Evolutionary conservation across 78 protist genomes (phyloP), one percentile per base, ranked within the genome.

Genomic region (Bigelowiella natans): DNA sequence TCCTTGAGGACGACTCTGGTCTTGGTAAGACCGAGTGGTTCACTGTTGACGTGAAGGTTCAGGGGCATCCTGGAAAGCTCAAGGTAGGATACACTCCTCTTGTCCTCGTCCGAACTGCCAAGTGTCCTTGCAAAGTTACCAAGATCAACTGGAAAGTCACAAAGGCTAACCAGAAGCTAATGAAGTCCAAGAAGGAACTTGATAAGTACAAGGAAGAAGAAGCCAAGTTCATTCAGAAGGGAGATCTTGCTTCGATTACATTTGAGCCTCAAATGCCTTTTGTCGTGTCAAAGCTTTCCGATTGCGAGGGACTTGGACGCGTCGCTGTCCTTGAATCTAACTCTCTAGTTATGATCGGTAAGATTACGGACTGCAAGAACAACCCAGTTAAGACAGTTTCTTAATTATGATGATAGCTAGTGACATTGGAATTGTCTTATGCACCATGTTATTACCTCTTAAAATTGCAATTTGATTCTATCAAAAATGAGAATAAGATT

Each of bases 41-140:
- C 73, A 51, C 18, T 51, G 73, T 18, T 18, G 18, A 51, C 34
- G 73, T 51, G 18, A 51, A 51, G 73, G 73, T 51, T 18, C 73
- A 51, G 73, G 73, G 18, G 73, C 73, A 51, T 40, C 93, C 93
- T 29, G 93, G 93, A 34, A 89, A 92, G 93, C 90, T 92, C 84
- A 92, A 92, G 91, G 1, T 39, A 30, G 94, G 94, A 30, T 92
- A 92, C 92, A 87, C 92, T 29, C 94, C 94, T 29, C 85, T 89
- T 30, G 94, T 89, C 83, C 85, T 92, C 88, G 94, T 90, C 39
- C 94, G 92, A 36, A 82, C 89, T 88, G 94, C 91, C 38, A 89
- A 90, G 83, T 36, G 92, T 2, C 92, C 94, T 11, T 89, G 91
- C 92, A 37, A 90, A n/a, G 63, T 90, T 83, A 26, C 88, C 39